Conservation (phyloP, 257 asterid species). For the Solanum sejunctum region DNA sequence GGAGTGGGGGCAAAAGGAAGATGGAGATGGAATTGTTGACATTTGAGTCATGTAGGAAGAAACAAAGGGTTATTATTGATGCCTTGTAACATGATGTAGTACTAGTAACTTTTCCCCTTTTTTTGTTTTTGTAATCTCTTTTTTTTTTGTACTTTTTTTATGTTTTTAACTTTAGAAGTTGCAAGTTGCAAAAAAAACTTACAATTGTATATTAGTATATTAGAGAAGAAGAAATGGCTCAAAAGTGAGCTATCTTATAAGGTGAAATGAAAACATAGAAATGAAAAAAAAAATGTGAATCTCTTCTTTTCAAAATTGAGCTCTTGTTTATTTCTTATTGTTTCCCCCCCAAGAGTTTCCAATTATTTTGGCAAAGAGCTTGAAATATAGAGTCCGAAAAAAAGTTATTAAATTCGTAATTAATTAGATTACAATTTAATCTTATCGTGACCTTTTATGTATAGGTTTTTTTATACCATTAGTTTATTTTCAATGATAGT, state of each 20-base stretch:
- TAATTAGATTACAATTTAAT: too few relatives aligned
- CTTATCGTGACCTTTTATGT: too few relatives aligned
- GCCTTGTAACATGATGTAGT: constrained; percentile 37
- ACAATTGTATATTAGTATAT: constrained; percentile 2
- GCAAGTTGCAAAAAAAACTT: not conserved
- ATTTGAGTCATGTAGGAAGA: constrained; percentile 35
- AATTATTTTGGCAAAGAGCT: not conserved
- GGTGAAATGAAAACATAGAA: not conserved
- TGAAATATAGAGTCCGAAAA: too few relatives aligned
- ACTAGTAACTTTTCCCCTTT: not conserved
- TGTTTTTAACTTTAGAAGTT: not conserved
- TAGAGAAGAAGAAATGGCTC: not conserved
- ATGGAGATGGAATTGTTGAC: constrained; percentile 50
- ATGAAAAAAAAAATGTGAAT: not conserved
- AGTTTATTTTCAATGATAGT: too few relatives aligned
- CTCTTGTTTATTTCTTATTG: not conserved
- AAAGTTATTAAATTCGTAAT: too few relatives aligned
- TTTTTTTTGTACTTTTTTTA: not conserved
- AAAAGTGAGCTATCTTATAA: not conserved
- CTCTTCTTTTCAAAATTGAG: not conserved
- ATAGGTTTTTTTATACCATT: too few relatives aligned
- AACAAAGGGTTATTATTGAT: constrained; percentile 53
- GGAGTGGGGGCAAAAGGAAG: constrained; percentile 40
- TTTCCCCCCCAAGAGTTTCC: not conserved
- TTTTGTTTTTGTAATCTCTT: not conserved